Evolutionary conservation across 257 asterid genomes (phyloP).

Genomic region (Solanum stenotomum): DNA sequence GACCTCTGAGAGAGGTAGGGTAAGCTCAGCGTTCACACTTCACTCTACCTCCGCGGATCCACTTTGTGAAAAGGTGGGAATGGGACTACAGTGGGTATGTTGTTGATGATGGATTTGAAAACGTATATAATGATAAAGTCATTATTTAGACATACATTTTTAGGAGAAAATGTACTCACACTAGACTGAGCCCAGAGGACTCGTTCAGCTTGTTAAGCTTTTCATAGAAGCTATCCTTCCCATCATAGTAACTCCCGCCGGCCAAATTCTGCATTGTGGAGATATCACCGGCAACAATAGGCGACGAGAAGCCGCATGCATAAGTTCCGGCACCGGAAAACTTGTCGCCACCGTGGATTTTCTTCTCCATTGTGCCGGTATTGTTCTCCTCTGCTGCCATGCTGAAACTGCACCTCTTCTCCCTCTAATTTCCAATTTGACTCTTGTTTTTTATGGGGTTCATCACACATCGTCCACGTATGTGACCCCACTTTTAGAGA

Average conservation of each 20-base stretch:
- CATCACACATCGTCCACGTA: not conserved
- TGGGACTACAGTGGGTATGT: not conserved
- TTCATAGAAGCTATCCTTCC: conserved; percentile 39
- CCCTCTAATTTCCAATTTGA: not conserved
- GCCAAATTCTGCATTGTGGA: not conserved
- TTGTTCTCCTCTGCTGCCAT: not conserved
- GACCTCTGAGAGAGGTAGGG: not conserved
- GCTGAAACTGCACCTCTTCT: not conserved
- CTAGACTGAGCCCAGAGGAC: conserved; percentile 57
- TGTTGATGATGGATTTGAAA: not conserved
- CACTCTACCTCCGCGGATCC: not conserved
- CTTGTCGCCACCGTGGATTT: not conserved
- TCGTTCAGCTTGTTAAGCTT: conserved; percentile 46
- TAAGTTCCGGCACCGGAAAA: not conserved
- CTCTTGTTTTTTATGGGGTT: not conserved
- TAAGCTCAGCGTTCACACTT: not conserved
- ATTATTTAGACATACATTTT: not conserved
- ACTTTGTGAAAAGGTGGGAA: not conserved
- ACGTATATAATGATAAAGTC: not conserved
- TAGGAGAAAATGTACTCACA: conserved; percentile 31
- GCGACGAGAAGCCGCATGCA: not conserved
- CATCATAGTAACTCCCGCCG: not conserved
- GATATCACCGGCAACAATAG: not conserved
- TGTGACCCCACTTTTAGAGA: not conserved
- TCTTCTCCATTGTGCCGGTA: conserved; percentile 1